phyloP scores from a whole-genome alignment of 352 stramenopile species.

The Pythium grandisporangium region DNA sequence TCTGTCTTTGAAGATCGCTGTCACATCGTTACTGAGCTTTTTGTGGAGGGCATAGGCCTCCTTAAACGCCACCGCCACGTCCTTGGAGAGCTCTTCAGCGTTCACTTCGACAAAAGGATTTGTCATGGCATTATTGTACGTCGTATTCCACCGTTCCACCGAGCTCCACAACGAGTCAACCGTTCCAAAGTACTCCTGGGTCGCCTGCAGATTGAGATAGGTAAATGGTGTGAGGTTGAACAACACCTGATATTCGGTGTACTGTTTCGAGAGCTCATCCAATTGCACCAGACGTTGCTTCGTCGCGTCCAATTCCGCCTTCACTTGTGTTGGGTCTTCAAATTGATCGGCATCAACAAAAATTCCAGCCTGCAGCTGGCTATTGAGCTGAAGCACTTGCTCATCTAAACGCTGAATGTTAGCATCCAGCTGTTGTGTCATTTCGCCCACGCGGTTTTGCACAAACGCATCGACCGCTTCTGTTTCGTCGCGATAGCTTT shows the following conservation, averaged over 20 bases:
- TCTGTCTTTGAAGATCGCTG: constrained; percentile 77
- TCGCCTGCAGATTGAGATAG: constrained; percentile 84
- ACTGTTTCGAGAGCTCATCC: constrained; percentile 87
- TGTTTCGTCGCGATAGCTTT: constrained; percentile 85
- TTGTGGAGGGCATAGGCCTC: constrained; percentile 88
- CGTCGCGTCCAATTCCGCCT: constrained; percentile 70
- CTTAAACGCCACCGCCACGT: constrained; percentile 83
- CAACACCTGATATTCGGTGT: constrained; percentile 88
- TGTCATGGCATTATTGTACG: constrained; percentile 69
- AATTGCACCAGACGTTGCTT: constrained; percentile 77
- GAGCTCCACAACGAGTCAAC: constrained; percentile 81
- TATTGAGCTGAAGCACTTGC: constrained; percentile 80
- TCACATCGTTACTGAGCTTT: constrained; percentile 88
- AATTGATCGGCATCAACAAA: constrained; percentile 88
- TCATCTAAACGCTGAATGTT: constrained; percentile 92
- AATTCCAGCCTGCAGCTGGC: constrained; percentile 68
- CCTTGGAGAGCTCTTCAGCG: constrained; percentile 81
- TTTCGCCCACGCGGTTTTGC: constrained; percentile 79
- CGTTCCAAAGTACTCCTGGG: constrained; percentile 78
- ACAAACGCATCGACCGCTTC: constrained; percentile 82
- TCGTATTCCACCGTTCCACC: constrained; percentile 84
- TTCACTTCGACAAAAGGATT: constrained; percentile 84
- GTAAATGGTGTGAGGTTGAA: constrained; percentile 88
- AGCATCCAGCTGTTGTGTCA: constrained; percentile 87
- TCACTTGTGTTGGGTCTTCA: constrained; percentile 71